phyloP scores from a whole-genome alignment of 2,329 filamentous ascomycete species.

The Ophiostoma fasciatum region DNA sequence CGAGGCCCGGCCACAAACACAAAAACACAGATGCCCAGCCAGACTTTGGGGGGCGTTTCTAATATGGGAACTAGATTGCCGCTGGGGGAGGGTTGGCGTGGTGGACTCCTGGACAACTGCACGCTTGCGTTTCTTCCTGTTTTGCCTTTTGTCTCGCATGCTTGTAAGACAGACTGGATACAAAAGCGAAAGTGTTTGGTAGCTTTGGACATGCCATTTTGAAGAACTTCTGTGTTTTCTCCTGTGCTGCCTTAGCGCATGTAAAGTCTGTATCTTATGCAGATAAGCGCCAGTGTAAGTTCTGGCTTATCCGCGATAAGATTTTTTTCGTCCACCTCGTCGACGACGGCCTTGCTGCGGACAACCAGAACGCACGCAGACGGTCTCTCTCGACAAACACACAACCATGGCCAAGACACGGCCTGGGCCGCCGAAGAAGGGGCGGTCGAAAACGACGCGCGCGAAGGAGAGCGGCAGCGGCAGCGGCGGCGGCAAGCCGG shows the following conservation, averaged over 20 bases:
- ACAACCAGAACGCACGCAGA: neutral
- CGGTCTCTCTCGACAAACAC: too few relatives aligned
- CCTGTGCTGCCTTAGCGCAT: too few relatives aligned
- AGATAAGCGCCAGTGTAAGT: neutral
- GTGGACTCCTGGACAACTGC: too few relatives aligned
- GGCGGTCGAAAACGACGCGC: conserved; percentile 2
- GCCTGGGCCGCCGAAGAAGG: conserved; percentile 9
- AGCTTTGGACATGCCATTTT: too few relatives aligned
- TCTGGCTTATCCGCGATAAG: conserved; percentile 8
- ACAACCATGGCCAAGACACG: conserved; percentile 11
- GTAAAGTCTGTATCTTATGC: neutral
- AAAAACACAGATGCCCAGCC: too few relatives aligned
- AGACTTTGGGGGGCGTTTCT: neutral
- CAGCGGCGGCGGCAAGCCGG: neutral
- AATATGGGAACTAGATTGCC: neutral
- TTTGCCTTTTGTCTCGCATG: too few relatives aligned
- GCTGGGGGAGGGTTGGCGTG: neutral
- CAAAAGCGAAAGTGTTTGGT: too few relatives aligned
- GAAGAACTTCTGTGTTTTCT: too few relatives aligned
- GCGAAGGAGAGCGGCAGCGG: conserved; percentile 1
- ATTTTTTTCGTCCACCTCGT: conserved; percentile 1
- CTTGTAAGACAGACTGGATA: too few relatives aligned
- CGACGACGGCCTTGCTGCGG: neutral
- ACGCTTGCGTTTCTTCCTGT: too few relatives aligned
- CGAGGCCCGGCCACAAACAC: neutral